Percentiles rank a stretch among this genome's conserved stretches.
Evolutionary conservation across 352 stramenopile genomes (phyloP).

Genomic region (Pythium insidiosum): DNA sequence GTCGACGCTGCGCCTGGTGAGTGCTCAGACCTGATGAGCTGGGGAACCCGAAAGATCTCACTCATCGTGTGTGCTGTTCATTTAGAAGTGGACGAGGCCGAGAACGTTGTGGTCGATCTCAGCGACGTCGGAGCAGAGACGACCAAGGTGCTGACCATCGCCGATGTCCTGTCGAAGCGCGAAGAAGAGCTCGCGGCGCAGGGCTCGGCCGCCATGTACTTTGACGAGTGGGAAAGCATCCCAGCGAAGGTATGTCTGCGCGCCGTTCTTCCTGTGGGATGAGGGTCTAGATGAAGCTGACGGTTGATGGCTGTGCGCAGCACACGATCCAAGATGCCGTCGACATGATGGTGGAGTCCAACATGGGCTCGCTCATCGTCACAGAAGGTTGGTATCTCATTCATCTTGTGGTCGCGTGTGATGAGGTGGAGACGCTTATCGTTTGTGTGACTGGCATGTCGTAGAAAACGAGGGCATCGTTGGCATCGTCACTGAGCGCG

Average conservation of each 20-base stretch:
- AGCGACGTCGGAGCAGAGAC: conserved; percentile 50
- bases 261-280: neutral
- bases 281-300: neutral
- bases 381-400: conserved; percentile 37
- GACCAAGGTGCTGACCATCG: conserved; percentile 62
- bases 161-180: conserved; percentile 52
- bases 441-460: too few species aligned
- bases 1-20: neutral
- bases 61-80: too few species aligned
- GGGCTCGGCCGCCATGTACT: conserved; percentile 19
- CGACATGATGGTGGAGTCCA: conserved; percentile 68
- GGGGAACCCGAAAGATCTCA: neutral
- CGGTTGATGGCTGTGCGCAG: conserved; percentile 18
- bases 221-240: conserved; percentile 78
- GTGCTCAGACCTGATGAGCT: neutral
- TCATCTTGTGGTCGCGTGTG: neutral
- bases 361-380: conserved; percentile 76
- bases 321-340: conserved; percentile 72
- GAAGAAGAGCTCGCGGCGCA: conserved; percentile 38
- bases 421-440: neutral
- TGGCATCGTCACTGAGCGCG: conserved; percentile 77
- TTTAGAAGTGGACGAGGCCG: conserved; percentile 15
- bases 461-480: conserved; percentile 59
- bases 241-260: conserved; percentile 27
- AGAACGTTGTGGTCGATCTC: conserved; percentile 25